Base-by-base conservation (phyloP, 768 basidiomycete species). In the Boletales sp. region DNA sequence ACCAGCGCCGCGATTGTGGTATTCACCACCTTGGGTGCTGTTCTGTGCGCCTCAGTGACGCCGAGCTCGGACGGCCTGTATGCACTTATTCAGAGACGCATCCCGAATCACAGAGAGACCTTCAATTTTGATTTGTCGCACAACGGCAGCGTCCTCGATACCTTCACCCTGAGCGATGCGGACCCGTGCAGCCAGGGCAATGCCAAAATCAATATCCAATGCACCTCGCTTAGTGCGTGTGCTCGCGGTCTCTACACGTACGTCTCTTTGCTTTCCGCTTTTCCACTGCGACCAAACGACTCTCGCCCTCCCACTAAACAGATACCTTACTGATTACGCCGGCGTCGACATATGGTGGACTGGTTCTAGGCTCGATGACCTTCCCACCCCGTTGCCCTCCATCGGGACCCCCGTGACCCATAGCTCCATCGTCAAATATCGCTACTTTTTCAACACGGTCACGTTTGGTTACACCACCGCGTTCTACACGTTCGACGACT, bases 301-400 rank as follows among this genome's bases (percentile, higher is more conserved):
- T 34, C 21, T 21, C 21, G 4, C 21, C 21, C 21, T 21, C 21
- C 21, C 10, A 32, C 14, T 30, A 36, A 43, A 44, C 36, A 72
- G 70, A 3, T 74, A 74, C 50, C 60, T 70, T 32, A 73, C 69
- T 1, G 64, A 69, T 24, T 60, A 64, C 41, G 70, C 64, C 5
- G 64, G 66, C 2, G 69, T 73, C 6, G 73, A 74, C 42, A 74
- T 74, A 40, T 74, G 70, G 69, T 74, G 72, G 73, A 72, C 73
- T 2, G 70, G 73, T 6, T 74, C 73, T 4, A 67, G 72, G 27
- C 65, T 74, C 21, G 49, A 64, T 18, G 42, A 62, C 29, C 62
- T 74, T 7, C 63, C 71, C 4, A 0, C 50, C 1, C 40, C 47
- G 15, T 54, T 74, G 3, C 73, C 73, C 0, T 24, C 54, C 17